Base-by-base conservation (phyloP, 83 land plant genomes). In the Picea abies region DNA sequence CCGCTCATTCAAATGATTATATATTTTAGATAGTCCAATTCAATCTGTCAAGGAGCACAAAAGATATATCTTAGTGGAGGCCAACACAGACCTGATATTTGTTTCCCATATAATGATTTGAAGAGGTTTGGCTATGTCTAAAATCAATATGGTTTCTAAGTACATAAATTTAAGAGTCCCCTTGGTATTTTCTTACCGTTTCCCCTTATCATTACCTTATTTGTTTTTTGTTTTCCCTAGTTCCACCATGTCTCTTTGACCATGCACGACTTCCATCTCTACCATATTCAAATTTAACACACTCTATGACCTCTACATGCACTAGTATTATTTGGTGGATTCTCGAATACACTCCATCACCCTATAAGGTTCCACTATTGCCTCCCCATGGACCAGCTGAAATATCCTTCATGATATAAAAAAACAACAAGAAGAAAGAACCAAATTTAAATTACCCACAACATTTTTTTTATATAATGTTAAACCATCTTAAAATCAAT, bases 191-290 rank as follows among this genome's bases (percentile, higher is more conserved):
- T 14, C 71, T 19, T 70, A 4, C 5, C 17, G 12, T 17, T 14
- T 70, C 6, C 8, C 2, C 58, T n/a, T 73, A 73, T 15, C 4
- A n/a, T n/a, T 44, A 87, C 91, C 89, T 83, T 81, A 73, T 87
- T 86, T 8, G 83, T 83, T 80, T 80, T 90, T 58, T 12, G 1
- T 39, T 86, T 87, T 4, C 88, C 84, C 29, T 29, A 52, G 52
- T 75, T 26, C 89, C 92, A 44, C 92, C 92, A 79, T 90, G 92
- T 79, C 83, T 87, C 5, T 79, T 81, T 39, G 89, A 87, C 92
- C 89, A 87, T n/a, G 80, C 81, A 17, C 86, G 80, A 25, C 7
- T 63, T 20, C 92, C 92, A 39, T 84, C 82, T 79, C 49, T 82
- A 41, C 84, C 88, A 52, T 86, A 86, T 60, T 84, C 88, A 47